phyloP scores from a whole-genome alignment of 768 basidiomycete species.

The Hericium alpestre region DNA sequence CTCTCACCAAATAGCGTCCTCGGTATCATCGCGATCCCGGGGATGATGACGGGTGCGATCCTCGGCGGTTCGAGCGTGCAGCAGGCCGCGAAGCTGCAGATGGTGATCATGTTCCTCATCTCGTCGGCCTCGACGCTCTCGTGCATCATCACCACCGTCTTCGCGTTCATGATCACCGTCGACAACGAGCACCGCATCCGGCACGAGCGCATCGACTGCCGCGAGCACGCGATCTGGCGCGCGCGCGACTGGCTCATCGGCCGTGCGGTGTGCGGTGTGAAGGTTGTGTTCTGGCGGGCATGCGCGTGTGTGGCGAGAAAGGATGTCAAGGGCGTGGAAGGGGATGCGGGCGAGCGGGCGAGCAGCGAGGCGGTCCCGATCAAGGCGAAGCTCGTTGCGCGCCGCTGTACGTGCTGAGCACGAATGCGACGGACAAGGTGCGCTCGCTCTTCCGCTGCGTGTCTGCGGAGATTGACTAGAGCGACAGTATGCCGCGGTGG shows the following conservation, averaged over 20 bases:
- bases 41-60: slow-evolving; percentile 90
- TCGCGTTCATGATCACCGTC: slow-evolving; percentile 51
- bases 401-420: slow-evolving; percentile 89
- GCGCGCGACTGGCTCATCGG: slow-evolving; percentile 7
- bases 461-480: not conserved
- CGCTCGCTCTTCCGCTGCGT: slow-evolving; percentile 7
- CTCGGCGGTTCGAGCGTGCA: slow-evolving; percentile 77
- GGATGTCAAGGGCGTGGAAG: not conserved
- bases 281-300: not conserved
- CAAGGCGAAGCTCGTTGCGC: slow-evolving; percentile 93
- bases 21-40: slow-evolving; percentile 71
- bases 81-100: slow-evolving; percentile 78
- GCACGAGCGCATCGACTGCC: slow-evolving; percentile 44
- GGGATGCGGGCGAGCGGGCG: slow-evolving; percentile 69
- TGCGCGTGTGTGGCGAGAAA: not conserved
- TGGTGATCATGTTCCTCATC: slow-evolving; percentile 94
- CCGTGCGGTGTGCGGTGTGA: not conserved
- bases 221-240: slow-evolving; percentile 24
- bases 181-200: slow-evolving; percentile 60
- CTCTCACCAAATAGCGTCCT: slow-evolving; percentile 39
- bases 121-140: slow-evolving; percentile 66
- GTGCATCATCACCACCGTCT: slow-evolving; percentile 51
- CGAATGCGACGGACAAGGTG: slow-evolving; percentile 94
- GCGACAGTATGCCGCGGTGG: slow-evolving; percentile 74
- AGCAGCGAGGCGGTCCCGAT: slow-evolving; percentile 89